phyloP scores from a whole-genome alignment of 306 rosid genomes.

The Rosa multiflora region DNA sequence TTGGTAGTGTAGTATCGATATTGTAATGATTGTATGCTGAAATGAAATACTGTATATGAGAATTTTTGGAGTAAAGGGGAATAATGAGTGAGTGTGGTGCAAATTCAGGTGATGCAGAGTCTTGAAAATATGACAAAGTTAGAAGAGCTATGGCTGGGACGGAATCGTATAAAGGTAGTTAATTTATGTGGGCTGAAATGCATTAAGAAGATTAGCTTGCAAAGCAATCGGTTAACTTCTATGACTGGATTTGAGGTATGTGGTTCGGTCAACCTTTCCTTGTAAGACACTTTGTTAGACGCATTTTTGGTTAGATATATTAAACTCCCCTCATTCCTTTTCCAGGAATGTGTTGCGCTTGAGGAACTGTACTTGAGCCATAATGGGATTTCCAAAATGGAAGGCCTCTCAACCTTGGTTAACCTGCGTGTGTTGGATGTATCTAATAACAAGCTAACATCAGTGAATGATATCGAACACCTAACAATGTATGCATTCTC shows the following conservation, averaged over 20 bases:
- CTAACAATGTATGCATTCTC: constrained; percentile 54
- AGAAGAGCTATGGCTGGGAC: constrained; percentile 93
- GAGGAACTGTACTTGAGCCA: constrained; percentile 96
- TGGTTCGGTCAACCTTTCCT: background rate
- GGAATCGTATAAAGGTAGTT: constrained; percentile 76
- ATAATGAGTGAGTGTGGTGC: constrained; percentile 7
- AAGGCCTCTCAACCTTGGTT: constrained; percentile 77
- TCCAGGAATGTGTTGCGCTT: constrained; percentile 68
- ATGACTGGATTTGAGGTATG: constrained; percentile 80
- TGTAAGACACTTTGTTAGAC: background rate
- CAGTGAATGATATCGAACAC: constrained; percentile 59
- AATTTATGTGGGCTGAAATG: constrained; percentile 77
- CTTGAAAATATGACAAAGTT: constrained; percentile 56
- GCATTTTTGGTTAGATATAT: constrained; percentile 6
- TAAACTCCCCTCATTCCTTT: background rate
- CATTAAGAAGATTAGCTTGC: constrained; percentile 89
- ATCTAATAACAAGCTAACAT: constrained; percentile 76
- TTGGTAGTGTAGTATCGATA: background rate
- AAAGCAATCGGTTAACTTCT: constrained; percentile 89
- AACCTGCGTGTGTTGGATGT: constrained; percentile 87
- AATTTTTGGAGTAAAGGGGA: background rate
- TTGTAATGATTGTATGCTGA: too few species aligned
- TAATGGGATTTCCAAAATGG: constrained; percentile 87
- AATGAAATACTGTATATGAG: background rate
- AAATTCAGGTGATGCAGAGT: constrained; percentile 81